Evolutionary conservation across 2,329 filamentous ascomycete species (phyloP).

Genomic region (Ascochyta clinopodiicola): DNA sequence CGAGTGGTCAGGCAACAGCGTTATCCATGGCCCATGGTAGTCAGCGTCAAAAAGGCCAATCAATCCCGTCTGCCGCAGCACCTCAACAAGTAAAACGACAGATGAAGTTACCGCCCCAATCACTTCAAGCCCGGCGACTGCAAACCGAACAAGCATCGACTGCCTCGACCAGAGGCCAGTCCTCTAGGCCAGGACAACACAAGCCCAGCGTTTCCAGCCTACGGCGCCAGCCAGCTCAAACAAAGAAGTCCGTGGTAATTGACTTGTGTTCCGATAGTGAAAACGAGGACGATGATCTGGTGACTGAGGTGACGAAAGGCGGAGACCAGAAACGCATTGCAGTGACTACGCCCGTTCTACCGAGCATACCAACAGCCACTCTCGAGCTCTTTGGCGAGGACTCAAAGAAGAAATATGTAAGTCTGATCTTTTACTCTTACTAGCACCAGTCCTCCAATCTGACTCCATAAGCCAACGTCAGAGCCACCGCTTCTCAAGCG

Average conservation of each 20-base stretch:
- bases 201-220: not conserved
- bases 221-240: not conserved
- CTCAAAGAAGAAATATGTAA: not conserved
- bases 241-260: not conserved
- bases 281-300: not conserved
- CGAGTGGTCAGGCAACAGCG: not conserved
- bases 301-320: not conserved
- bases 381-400: not conserved
- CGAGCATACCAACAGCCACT: not conserved
- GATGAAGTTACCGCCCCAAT: not conserved
- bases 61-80: not conserved
- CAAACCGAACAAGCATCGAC: not conserved
- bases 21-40: not conserved
- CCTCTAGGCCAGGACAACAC: not conserved
- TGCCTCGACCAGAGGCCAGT: not conserved
- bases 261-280: constrained; percentile 3
- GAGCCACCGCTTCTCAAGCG: not conserved
- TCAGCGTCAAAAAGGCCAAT: not conserved
- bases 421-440: not conserved
- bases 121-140: not conserved
- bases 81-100: not conserved
- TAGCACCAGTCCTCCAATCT: not conserved
- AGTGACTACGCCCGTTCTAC: not conserved
- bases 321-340: not conserved
- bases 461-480: not conserved